Evolutionary conservation across 108 stramenopile species (phyloP), one percentile per base, ranked within the genome.

Genomic region (Cyclotella choctawhatcheeana): DNA sequence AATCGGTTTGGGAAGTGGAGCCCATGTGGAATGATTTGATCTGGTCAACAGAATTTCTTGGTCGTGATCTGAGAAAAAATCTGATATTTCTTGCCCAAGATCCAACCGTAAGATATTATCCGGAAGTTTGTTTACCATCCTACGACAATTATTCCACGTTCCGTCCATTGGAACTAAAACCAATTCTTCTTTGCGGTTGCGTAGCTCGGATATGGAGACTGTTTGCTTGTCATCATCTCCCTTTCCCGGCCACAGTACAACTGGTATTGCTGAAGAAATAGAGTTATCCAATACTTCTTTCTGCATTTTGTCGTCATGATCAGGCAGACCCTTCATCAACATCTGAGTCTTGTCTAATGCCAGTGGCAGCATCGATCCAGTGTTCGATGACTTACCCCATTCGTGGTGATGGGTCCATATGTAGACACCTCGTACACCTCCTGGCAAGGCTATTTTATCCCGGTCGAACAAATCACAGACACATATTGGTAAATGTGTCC

Each of bases 401-500:
- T 86, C 85, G 20, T 70, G 47, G 47, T 86, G 82, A 58, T 86
- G 85, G 2, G 80, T 81, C 85, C 82, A 86, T 3, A 86, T 48
- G 55, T 83, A 35, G 1, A 86, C 62, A 27, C 72, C 47, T 29
- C 65, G 37, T 0, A 83, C 64, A 4, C 54, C 64, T 30, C 48
- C 31, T 27, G 71, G 74, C 32, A 72, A 43, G 33, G n/a, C 32
- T 24, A 56, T 52, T 44, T 65, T 65, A 30, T n/a, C n/a, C n/a
- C 24, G 30, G 10, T 37, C 48, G 43, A 43, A 13, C 2, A 47
- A 18, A 16, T 43, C 63, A 13, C 55, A 30, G 5, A 56, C 1
- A 13, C 55, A 56, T 10, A 56, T 78, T 26, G 85, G 85, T 37
- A 72, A 20, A 50, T 81, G 75, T 3, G 79, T 81, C 79, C 82